Conservation (phyloP, 2,329 filamentous ascomycete species). For the Metarhizium album region DNA sequence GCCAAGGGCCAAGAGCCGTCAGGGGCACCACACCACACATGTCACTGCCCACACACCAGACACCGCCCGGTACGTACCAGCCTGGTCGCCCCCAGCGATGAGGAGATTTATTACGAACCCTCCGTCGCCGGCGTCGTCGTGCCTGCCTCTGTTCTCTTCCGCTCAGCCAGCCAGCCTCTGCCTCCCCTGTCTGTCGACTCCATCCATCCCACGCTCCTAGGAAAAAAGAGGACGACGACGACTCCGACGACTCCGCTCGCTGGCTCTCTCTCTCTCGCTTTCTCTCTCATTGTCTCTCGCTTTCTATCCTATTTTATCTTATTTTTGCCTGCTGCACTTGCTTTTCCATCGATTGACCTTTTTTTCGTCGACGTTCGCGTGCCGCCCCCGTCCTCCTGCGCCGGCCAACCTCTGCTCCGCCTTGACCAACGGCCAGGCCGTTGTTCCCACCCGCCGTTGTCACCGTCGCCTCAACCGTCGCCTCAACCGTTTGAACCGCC, state of each 20-base stretch:
- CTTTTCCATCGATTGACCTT: not conserved
- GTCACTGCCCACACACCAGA: too few species aligned
- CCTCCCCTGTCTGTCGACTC: slow-evolving; percentile 4
- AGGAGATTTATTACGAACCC: too few species aligned
- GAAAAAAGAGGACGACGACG: not conserved
- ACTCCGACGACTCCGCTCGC: too few species aligned
- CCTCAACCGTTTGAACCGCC: slow-evolving; percentile 1
- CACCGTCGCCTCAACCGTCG: slow-evolving; percentile 3
- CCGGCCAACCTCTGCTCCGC: not conserved
- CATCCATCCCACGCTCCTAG: too few species aligned
- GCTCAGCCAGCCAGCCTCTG: too few species aligned
- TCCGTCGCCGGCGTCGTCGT: too few species aligned
- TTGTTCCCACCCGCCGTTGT: slow-evolving; percentile 8
- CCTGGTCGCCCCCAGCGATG: too few species aligned
- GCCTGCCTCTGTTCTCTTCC: not conserved
- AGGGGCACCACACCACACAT: too few species aligned
- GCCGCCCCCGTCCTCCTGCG: slow-evolving; percentile 6
- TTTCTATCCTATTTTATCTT: too few species aligned
- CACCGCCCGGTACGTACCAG: too few species aligned
- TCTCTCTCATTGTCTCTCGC: slow-evolving; percentile 10
- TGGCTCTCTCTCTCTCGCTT: slow-evolving; percentile 1
- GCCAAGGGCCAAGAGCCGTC: too few species aligned
- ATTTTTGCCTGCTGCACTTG: slow-evolving; percentile 2
- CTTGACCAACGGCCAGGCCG: slow-evolving; percentile 5
- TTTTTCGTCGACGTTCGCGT: slow-evolving; percentile 9